phyloP scores from a whole-genome alignment of 768 basidiomycete species.

The Pleurotus eryngii region DNA sequence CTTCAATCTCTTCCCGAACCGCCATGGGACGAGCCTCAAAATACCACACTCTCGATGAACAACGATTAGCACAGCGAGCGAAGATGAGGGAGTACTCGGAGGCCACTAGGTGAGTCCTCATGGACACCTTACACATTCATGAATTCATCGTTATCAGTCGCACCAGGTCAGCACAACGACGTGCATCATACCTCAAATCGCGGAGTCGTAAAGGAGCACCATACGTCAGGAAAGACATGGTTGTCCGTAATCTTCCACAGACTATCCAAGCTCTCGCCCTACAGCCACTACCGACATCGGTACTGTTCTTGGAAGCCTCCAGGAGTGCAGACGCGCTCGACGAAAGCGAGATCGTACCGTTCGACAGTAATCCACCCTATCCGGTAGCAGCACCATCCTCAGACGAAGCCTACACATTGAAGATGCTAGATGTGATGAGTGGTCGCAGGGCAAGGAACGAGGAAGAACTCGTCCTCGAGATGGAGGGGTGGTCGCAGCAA shows the following conservation, averaged over 20 bases:
- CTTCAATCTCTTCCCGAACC: too few species aligned
- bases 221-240: neutral
- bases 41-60: too few species aligned
- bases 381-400: too few species aligned
- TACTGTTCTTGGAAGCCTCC: slow-evolving; percentile 5
- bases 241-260: neutral
- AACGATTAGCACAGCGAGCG: too few species aligned
- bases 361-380: neutral
- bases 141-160: too few species aligned
- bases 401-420: neutral
- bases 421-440: slow-evolving; percentile 7
- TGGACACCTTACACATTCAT: too few species aligned
- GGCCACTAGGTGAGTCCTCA: too few species aligned
- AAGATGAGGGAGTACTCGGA: too few species aligned
- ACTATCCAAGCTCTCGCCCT: neutral
- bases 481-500: neutral
- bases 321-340: slow-evolving; percentile 3
- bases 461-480: neutral
- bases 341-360: slow-evolving; percentile 2
- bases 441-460: too few species aligned
- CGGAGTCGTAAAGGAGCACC: neutral
- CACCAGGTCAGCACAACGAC: too few species aligned
- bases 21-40: too few species aligned
- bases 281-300: neutral
- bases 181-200: neutral